phyloP scores from a whole-genome alignment of 441 rosid genomes.

The Populus hybrid region DNA sequence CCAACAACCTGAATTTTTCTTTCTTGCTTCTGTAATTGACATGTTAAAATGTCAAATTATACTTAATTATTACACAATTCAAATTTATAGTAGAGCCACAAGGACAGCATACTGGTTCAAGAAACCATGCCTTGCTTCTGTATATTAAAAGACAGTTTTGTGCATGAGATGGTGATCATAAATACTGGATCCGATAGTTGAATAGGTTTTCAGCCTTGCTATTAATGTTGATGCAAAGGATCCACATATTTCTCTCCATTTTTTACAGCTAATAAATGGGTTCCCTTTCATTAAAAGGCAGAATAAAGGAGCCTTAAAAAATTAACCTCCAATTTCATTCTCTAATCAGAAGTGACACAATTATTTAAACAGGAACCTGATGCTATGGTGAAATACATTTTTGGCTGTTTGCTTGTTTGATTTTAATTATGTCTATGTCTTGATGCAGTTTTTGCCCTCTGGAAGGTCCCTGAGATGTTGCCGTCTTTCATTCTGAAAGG shows the following conservation, averaged over 20 bases:
- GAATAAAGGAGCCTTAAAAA: not conserved
- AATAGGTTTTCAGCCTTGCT: not conserved
- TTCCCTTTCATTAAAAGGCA: not conserved
- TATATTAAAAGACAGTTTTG: not conserved
- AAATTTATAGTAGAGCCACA: not conserved
- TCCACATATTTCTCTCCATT: not conserved
- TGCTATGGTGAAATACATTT: not conserved
- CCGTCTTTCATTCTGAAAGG: constrained; percentile 84
- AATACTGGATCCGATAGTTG: not conserved
- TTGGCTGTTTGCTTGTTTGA: not conserved
- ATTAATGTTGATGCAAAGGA: not conserved
- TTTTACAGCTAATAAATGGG: not conserved
- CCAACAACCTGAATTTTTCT: not conserved
- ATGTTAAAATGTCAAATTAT: too few relatives aligned
- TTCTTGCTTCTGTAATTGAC: not conserved
- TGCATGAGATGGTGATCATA: not conserved
- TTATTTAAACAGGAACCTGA: not conserved
- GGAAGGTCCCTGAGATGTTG: constrained; percentile 81
- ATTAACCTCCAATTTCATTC: not conserved
- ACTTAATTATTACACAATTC: not conserved
- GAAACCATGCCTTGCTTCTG: not conserved
- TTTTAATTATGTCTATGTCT: not conserved
- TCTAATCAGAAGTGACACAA: not conserved
- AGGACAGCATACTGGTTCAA: not conserved
- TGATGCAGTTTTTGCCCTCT: constrained; percentile 81